These are phyloP conservation scores for Dichotomocladium elegans DNA, from an alignment of 371 early-diverging fungal species.

Conservation along the genomic window DNA sequence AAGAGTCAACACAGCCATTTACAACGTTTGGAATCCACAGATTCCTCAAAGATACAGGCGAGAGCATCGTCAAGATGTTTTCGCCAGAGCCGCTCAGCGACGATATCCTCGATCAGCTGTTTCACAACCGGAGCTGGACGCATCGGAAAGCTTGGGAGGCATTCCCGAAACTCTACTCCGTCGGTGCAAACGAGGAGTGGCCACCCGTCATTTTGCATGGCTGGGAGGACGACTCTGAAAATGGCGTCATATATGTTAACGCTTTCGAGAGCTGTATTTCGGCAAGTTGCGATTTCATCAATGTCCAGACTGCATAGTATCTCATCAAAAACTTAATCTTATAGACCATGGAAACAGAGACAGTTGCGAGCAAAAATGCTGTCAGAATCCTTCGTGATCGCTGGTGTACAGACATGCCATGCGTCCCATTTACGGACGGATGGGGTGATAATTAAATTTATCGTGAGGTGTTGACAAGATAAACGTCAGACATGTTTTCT, in stretches of 20 bases:
- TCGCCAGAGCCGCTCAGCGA: conserved; percentile 32
- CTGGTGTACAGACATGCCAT: conserved; percentile 30
- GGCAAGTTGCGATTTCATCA: conserved; percentile 24
- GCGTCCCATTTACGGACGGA: conserved; percentile 37
- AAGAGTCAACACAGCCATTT: conserved; percentile 36
- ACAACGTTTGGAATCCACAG: conserved; percentile 46
- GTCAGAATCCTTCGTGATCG: conserved; percentile 46
- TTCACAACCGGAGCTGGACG: conserved; percentile 49
- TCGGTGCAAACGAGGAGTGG: conserved; percentile 9
- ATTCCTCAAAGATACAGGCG: conserved; percentile 37
- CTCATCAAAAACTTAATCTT: too few relatives aligned
- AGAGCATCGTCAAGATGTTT: conserved; percentile 59
- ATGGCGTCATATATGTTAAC: conserved; percentile 54
- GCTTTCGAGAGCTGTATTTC: conserved; percentile 60
- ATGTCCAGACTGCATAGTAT: too few relatives aligned
- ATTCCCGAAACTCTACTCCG: conserved; percentile 56
- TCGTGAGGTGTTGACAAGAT: conserved; percentile 31
- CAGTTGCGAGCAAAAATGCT: conserved; percentile 54
- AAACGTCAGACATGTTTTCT: conserved; percentile 53
- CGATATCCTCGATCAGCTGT: conserved; percentile 42
- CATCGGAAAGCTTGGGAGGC: conserved; percentile 62
- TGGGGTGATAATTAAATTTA: conserved; percentile 20
- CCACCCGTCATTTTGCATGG: conserved; percentile 25
- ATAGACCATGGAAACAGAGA: conserved; percentile 70
- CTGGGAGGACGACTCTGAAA: conserved; percentile 15